These are phyloP conservation scores for Rhizopus stolonifer DNA, from an alignment of 371 early-diverging fungal genomes.

Conservation along the genomic window DNA sequence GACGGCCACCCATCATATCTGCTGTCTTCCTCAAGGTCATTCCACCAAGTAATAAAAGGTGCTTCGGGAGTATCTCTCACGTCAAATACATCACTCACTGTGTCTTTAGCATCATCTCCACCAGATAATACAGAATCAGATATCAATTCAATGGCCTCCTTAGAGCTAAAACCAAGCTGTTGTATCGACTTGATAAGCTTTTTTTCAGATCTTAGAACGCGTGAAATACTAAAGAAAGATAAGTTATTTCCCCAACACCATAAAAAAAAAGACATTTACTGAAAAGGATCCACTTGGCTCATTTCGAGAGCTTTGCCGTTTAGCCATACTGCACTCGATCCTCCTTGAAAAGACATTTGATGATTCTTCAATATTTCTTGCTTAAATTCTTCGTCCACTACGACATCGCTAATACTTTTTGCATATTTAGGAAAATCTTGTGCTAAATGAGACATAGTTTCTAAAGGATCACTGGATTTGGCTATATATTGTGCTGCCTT, in stretches of 20 bases:
- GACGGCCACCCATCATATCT: constrained; percentile 73
- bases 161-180: constrained; percentile 50
- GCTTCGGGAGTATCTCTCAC: constrained; percentile 65
- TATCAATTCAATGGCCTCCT: constrained; percentile 69
- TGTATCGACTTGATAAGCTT: constrained; percentile 46
- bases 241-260: background rate
- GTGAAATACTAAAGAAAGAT: constrained; percentile 19
- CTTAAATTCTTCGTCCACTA: constrained; percentile 27
- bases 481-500: constrained; percentile 71
- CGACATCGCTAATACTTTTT: constrained; percentile 58
- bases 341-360: constrained; percentile 18
- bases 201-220: constrained; percentile 28
- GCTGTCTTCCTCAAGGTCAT: constrained; percentile 84
- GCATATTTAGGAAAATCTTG: constrained; percentile 89
- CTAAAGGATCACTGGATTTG: constrained; percentile 57
- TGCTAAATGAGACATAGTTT: constrained; percentile 59
- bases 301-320: constrained; percentile 65
- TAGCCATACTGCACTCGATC: constrained; percentile 57
- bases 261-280: constrained; percentile 32
- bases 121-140: constrained; percentile 39
- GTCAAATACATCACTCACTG: constrained; percentile 66
- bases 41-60: constrained; percentile 76
- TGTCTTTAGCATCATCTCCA: constrained; percentile 28
- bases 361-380: constrained; percentile 42
- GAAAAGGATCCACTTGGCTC: constrained; percentile 64